phyloP scores from a whole-genome alignment of 73 alveolate genomes.

The Tetrahymena malaccensis region DNA sequence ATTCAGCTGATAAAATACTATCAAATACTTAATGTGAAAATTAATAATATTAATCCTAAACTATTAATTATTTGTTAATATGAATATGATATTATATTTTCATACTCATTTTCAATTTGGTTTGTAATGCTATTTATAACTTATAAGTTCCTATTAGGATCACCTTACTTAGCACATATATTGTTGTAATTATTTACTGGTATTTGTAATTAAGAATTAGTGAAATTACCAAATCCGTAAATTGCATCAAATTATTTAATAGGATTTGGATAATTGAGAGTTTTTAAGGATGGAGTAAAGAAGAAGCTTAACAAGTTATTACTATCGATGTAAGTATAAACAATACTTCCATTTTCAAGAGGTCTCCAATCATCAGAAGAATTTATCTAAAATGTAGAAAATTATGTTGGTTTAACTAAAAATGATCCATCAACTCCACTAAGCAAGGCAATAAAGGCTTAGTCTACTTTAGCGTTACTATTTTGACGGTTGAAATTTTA shows the following conservation, averaged over 20 bases:
- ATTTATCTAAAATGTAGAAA: not conserved
- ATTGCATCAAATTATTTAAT: not conserved
- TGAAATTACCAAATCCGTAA: not conserved
- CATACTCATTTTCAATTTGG: not conserved
- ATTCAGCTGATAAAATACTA: too few relatives aligned
- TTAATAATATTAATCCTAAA: too few relatives aligned
- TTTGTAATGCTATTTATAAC: not conserved
- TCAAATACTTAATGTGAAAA: too few relatives aligned
- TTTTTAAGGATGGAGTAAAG: not conserved
- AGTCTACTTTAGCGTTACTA: not conserved
- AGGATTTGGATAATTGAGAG: not conserved
- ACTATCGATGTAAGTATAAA: not conserved
- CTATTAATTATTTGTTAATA: too few relatives aligned
- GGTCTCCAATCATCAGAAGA: not conserved
- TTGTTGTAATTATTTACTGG: not conserved
- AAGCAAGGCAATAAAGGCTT: not conserved
- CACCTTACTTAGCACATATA: not conserved
- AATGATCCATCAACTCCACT: not conserved
- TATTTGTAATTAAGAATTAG: not conserved
- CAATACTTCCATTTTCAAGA: not conserved
- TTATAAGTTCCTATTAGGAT: not conserved
- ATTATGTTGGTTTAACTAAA: not conserved
- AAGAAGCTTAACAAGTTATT: not conserved
- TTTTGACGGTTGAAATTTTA: not conserved
- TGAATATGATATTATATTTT: not conserved